Conservation (phyloP, 495 filamentous ascomycete genomes). For the Aspergillus sclerotioniger region DNA sequence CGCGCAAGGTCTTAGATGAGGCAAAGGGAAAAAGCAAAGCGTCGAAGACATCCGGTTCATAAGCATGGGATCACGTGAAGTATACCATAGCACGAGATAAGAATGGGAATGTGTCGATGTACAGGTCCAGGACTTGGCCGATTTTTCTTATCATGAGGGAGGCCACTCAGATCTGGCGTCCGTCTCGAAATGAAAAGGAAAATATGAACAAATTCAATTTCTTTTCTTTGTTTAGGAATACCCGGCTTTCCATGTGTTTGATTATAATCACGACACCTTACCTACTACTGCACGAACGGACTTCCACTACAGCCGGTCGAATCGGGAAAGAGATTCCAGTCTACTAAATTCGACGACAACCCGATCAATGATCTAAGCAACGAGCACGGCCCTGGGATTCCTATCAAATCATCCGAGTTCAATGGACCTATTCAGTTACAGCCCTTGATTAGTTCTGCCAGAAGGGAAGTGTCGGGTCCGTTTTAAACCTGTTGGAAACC, state of each 20-base stretch:
- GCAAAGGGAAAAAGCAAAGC: slow-evolving; percentile 40
- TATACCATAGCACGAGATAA: slow-evolving; percentile 47
- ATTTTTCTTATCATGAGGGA: slow-evolving; percentile 37
- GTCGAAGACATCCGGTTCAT: slow-evolving; percentile 48
- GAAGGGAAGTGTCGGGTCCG: neutral
- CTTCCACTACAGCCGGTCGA: neutral
- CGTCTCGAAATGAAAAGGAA: slow-evolving; percentile 49
- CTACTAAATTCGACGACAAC: neutral
- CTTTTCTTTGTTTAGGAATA: slow-evolving; percentile 22
- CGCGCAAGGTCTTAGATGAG: slow-evolving; percentile 43
- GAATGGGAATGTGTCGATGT: slow-evolving; percentile 50
- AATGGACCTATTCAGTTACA: neutral
- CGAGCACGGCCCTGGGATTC: too few relatives aligned
- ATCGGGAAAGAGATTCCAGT: neutral
- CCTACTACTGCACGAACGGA: neutral
- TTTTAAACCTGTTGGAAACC: neutral
- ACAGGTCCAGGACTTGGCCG: slow-evolving; percentile 38
- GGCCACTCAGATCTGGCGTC: slow-evolving; percentile 40
- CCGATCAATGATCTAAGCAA: neutral
- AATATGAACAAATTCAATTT: slow-evolving; percentile 43
- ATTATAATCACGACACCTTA: neutral
- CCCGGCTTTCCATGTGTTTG: neutral
- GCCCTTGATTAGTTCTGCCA: neutral
- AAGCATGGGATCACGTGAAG: slow-evolving; percentile 37
- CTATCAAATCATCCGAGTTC: neutral